phyloP scores from a whole-genome alignment of 495 filamentous ascomycete genomes.

The Tuber calosporum region DNA sequence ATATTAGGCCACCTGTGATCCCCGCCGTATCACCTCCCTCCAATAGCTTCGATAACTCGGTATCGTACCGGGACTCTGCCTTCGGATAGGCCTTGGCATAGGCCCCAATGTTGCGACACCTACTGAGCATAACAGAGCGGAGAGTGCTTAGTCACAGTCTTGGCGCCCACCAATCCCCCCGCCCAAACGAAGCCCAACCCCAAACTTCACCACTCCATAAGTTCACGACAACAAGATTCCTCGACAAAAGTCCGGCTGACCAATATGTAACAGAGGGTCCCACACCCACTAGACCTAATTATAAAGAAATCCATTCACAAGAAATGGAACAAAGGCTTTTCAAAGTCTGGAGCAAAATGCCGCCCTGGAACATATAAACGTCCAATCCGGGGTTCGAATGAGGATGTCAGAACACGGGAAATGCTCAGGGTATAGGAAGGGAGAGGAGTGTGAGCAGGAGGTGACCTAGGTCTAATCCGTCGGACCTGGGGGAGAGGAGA shows the following conservation, averaged over 20 bases:
- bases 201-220: neutral
- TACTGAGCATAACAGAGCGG: too few relatives aligned
- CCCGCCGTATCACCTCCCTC: neutral
- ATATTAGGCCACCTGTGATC: neutral
- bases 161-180: neutral
- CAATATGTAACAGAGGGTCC: neutral
- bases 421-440: neutral
- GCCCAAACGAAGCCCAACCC: neutral
- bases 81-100: too few relatives aligned
- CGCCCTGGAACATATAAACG: neutral
- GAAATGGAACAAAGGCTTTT: neutral
- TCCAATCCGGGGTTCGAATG: neutral
- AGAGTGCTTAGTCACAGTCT: neutral
- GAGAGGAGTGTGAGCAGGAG: neutral
- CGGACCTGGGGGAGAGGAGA: neutral
- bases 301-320: neutral
- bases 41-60: too few relatives aligned
- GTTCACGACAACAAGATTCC: neutral
- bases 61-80: too few relatives aligned
- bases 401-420: neutral
- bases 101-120: too few relatives aligned
- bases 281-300: neutral
- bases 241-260: neutral
- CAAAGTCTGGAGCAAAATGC: neutral
- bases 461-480: neutral